These are phyloP conservation scores for Stentor roeselii DNA, from an alignment of 73 alveolate genomes.

Conservation along the genomic window DNA sequence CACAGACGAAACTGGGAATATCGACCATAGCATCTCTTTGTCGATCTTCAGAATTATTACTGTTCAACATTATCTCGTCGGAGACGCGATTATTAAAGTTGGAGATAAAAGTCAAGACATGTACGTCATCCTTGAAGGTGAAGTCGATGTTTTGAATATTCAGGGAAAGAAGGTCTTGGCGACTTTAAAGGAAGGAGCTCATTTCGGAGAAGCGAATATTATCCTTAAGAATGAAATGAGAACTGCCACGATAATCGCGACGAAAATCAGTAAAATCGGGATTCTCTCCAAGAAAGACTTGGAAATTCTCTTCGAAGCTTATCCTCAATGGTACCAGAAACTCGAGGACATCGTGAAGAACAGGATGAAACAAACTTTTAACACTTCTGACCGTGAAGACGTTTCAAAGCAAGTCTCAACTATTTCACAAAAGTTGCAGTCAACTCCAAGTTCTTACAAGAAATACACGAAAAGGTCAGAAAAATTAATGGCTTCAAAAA, in stretches of 20 bases:
- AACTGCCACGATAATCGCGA: constrained; percentile 49
- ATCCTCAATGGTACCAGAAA: constrained; percentile 40
- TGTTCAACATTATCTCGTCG: constrained; percentile 38
- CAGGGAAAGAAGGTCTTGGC: constrained; percentile 35
- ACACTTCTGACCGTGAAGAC: neutral
- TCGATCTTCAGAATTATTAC: constrained; percentile 35
- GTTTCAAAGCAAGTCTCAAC: neutral
- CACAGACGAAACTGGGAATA: neutral
- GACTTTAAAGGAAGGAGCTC: constrained; percentile 44
- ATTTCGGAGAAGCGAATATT: constrained; percentile 40
- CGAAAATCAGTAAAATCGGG: constrained; percentile 43
- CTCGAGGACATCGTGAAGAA: constrained; percentile 31
- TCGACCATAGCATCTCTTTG: constrained; percentile 33
- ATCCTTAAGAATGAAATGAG: constrained; percentile 36
- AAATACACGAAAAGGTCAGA: constrained; percentile 21
- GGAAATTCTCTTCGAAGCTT: constrained; percentile 50
- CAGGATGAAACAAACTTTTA: neutral
- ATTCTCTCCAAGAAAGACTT: constrained; percentile 33
- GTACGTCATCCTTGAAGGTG: constrained; percentile 57
- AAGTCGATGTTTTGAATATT: constrained; percentile 44
- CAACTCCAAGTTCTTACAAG: neutral
- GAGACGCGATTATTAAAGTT: constrained; percentile 43
- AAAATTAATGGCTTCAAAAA: constrained; percentile 22
- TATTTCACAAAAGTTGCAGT: neutral
- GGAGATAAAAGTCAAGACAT: constrained; percentile 50